Base-by-base conservation (phyloP, 164 flowering plant species). In the Vitis labrusca region DNA sequence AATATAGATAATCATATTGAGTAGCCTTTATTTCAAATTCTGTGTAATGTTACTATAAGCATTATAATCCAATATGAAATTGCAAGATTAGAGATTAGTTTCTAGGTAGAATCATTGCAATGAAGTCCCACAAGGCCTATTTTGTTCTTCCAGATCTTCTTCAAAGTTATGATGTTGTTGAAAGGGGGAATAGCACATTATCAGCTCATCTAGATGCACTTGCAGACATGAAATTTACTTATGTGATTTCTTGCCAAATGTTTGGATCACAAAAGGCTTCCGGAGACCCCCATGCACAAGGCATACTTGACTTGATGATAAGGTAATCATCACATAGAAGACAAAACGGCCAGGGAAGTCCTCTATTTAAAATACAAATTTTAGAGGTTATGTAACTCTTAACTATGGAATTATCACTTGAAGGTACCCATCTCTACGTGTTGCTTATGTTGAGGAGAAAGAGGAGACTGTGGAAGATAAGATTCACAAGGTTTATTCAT, bases 361-460 rank as follows among this genome's bases (percentile, higher is more conserved):
- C 55, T 52, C 27, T 14, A 53, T 54, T 68, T 61, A 11, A 27
- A 15, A 32, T 65, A 57, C 30, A 65, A 55, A 27, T 58, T 32
- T n/a, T 59, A 7, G 23, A 67, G 9, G 9, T 68, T 6, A 49
- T 50, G 23, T 69, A 59, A 59, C 32, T 71, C 5, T 23, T 66
- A 15, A 2, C 55, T 48, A 59, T 68, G 14, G 9, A 44, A 56
- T 62, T 71, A 30, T 71, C 75, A 29, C 69, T 64, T 76, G 65
- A 66, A 94, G 98, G 86, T 85, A 94, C 71, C 97, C 94, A 56
- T 81, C 94, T 61, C 74, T 94, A 3, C 97, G 99, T 56, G 95
- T 94, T 79, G 95, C 99, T 67, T 92, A 94, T 76, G 90, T 94
- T 72, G 99, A 92, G 76, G 99, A 94, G 86, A 92, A 85, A 74